Evolutionary conservation across 352 stramenopile genomes (phyloP).

Genomic region (Pythium aristosporum): DNA sequence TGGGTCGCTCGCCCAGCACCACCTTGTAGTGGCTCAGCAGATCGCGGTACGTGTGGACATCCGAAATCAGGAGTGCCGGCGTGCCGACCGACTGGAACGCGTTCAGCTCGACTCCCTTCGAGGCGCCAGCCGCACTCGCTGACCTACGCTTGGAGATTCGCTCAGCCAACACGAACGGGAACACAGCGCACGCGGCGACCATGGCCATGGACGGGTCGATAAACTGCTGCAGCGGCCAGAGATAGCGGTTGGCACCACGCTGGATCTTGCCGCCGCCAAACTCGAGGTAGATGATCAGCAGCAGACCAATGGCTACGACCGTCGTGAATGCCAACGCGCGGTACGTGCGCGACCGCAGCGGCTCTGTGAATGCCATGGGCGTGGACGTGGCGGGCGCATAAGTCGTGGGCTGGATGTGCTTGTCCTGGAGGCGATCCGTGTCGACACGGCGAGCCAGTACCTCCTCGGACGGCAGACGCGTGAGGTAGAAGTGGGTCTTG

Average conservation of each 20-base stretch:
- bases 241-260: neutral
- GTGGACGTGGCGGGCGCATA: neutral
- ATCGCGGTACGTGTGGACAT: conserved; percentile 18
- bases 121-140: neutral
- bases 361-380: conserved; percentile 13
- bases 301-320: conserved; percentile 4
- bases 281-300: conserved; percentile 19
- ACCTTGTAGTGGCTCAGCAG: conserved; percentile 23
- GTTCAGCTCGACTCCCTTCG: conserved; percentile 8
- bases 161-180: conserved; percentile 5
- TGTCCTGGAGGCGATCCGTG: conserved; percentile 9
- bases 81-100: conserved; percentile 3
- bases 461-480: conserved; percentile 12
- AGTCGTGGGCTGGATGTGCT: conserved; percentile 4
- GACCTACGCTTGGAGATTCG: conserved; percentile 11
- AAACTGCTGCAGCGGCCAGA: conserved; percentile 30
- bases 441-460: conserved; percentile 20
- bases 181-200: conserved; percentile 4
- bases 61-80: neutral
- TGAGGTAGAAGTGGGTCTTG: conserved; percentile 30
- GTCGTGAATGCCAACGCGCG: conserved; percentile 2
- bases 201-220: conserved; percentile 20
- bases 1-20: conserved; percentile 11
- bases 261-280: conserved; percentile 25
- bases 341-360: conserved; percentile 20